phyloP scores from a whole-genome alignment of 2,329 filamentous ascomycete species.

The Kalaharituber pfeilii region DNA sequence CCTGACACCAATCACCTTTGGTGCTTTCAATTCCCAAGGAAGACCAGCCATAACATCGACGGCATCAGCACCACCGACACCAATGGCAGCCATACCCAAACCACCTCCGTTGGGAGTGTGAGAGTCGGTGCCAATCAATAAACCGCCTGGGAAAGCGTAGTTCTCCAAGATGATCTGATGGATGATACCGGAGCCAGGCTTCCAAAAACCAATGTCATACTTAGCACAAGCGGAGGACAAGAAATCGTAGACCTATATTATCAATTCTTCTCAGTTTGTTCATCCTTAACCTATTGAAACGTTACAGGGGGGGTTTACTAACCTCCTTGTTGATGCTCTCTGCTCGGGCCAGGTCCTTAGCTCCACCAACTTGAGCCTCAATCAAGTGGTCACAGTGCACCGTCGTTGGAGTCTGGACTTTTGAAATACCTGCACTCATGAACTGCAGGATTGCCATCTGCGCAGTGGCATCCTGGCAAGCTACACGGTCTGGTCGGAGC shows the following conservation, averaged over 20 bases:
- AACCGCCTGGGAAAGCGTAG: conserved; percentile 96
- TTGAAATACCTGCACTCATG: conserved; percentile 96
- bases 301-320: too few species aligned
- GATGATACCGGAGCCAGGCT: conserved; percentile 94
- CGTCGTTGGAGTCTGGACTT: conserved; percentile 82
- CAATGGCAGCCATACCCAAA: conserved; percentile 85
- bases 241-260: conserved; percentile 90
- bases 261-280: too few species aligned
- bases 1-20: conserved; percentile 91
- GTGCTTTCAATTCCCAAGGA: conserved; percentile 96
- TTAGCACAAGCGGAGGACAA: conserved; percentile 84
- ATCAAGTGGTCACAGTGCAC: conserved; percentile 99
- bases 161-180: conserved; percentile 98
- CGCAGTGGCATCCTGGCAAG: conserved; percentile 97
- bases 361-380: conserved; percentile 84
- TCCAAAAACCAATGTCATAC: conserved; percentile 99
- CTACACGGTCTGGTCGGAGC: conserved; percentile 90
- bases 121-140: conserved; percentile 93
- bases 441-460: conserved; percentile 99
- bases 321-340: conserved; percentile 85
- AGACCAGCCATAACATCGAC: conserved; percentile 97
- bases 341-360: conserved; percentile 82
- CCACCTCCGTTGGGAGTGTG: conserved; percentile 96
- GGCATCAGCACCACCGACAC: conserved; percentile 94
- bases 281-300: background rate